Conservation (phyloP, 495 filamentous ascomycete genomes). For the Bombardia bombarda region DNA sequence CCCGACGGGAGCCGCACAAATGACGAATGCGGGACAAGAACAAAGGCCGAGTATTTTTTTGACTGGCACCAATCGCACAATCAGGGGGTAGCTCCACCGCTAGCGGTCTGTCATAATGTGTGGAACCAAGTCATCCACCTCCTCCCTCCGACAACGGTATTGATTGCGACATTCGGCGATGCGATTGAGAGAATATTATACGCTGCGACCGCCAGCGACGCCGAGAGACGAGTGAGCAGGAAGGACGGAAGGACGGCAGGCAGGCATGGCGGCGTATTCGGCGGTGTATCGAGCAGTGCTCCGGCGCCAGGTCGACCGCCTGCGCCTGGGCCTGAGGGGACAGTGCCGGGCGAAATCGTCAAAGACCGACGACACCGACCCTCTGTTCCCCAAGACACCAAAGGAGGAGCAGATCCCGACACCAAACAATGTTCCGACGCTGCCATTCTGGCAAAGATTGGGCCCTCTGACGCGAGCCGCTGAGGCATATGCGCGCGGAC, state of each 20-base stretch:
- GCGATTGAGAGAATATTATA: not conserved
- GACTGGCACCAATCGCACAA: too few relatives aligned
- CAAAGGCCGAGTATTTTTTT: not conserved
- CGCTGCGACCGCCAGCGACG: not conserved
- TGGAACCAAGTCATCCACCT: not conserved
- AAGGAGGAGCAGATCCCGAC: slow-evolving; percentile 30
- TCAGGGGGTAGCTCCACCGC: not conserved
- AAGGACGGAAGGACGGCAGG: not conserved
- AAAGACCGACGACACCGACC: slow-evolving; percentile 14
- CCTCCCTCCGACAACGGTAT: not conserved
- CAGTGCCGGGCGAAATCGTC: slow-evolving; percentile 20
- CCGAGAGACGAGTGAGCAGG: not conserved
- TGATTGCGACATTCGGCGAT: not conserved
- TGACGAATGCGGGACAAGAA: not conserved
- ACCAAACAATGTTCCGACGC: slow-evolving; percentile 35
- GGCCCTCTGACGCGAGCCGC: slow-evolving; percentile 54
- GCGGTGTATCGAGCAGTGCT: slow-evolving; percentile 8
- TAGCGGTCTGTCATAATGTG: too few relatives aligned
- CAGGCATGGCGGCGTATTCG: slow-evolving; percentile 11
- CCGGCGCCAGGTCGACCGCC: slow-evolving; percentile 15
- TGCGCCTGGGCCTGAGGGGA: slow-evolving; percentile 7
- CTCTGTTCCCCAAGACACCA: too few relatives aligned
- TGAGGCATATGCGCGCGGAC: slow-evolving; percentile 61
- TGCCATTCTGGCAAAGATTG: slow-evolving; percentile 43
- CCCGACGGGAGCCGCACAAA: too few relatives aligned